Conservation (phyloP, 202 grass and related monocot genomes). For the Elaeis oleifera region DNA sequence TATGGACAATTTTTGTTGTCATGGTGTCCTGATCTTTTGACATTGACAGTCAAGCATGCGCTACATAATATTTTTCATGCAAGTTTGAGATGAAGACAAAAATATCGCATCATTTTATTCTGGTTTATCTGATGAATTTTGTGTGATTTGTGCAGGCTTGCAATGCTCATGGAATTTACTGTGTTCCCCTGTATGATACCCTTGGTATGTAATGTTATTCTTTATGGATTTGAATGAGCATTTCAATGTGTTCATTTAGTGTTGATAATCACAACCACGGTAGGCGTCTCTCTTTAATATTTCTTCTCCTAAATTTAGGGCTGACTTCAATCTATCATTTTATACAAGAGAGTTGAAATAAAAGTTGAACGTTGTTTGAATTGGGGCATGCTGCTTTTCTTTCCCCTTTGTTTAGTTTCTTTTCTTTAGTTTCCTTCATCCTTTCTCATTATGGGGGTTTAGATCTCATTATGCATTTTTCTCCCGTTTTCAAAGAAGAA, state of each 20-base stretch:
- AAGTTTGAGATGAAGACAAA: background rate
- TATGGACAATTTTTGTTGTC: background rate
- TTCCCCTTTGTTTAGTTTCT: too few relatives aligned
- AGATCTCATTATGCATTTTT: too few relatives aligned
- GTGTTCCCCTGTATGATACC: conserved; percentile 94
- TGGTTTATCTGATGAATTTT: conserved; percentile 11
- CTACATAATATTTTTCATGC: background rate
- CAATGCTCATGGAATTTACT: conserved; percentile 93
- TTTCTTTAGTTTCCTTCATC: too few relatives aligned
- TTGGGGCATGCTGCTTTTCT: too few relatives aligned
- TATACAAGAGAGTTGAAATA: too few relatives aligned
- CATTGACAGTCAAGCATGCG: background rate
- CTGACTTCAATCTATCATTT: too few relatives aligned
- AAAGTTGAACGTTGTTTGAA: too few relatives aligned
- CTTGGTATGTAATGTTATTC: conserved; percentile 48
- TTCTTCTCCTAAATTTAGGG: too few relatives aligned
- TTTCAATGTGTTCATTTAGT: background rate
- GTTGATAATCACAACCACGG: background rate
- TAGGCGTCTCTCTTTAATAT: background rate
- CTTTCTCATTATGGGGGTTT: too few relatives aligned
- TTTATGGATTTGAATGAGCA: background rate
- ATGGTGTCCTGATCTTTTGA: background rate
- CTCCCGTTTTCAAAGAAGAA: too few relatives aligned
- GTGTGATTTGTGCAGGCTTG: conserved; percentile 50
- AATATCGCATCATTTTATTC: background rate